A percentile compares a stretch with the other conserved stretches of the same genome.
Evolutionary conservation across 345 rosid species (phyloP).

Genomic region (Eucalyptus marginata): DNA sequence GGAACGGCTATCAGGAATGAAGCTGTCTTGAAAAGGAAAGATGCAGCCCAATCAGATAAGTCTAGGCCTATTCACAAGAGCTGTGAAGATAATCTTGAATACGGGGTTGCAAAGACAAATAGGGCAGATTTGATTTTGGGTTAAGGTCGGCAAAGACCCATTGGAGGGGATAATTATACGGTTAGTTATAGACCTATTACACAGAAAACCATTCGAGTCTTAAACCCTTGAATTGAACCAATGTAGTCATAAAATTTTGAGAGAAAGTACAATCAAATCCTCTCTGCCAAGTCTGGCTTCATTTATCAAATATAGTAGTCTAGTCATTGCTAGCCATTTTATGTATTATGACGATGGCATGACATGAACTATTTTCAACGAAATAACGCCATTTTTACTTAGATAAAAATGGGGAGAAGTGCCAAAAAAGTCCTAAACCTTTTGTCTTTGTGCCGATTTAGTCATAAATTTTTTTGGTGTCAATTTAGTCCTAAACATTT

Average conservation of each 20-base stretch:
- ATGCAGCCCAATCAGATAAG: background rate
- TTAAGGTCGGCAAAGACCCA: background rate
- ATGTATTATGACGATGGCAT: background rate
- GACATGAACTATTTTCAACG: background rate
- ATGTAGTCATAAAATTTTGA: background rate
- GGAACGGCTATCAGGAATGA: background rate
- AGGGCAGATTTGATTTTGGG: background rate
- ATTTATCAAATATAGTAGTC: background rate
- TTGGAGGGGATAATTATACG: background rate
- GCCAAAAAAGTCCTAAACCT: too few species aligned
- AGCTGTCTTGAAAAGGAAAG: background rate
- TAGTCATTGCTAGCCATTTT: background rate
- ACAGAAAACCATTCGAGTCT: background rate
- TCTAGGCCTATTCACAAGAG: background rate
- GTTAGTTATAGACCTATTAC: background rate
- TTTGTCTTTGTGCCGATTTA: too few species aligned
- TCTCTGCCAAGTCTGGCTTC: background rate
- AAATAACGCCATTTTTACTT: background rate
- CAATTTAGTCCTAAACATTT: too few species aligned
- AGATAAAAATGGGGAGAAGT: background rate
- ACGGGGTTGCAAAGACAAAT: background rate
- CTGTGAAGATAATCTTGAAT: background rate
- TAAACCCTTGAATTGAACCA: background rate
- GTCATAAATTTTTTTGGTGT: too few species aligned
- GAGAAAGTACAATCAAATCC: background rate